These are phyloP conservation scores for Podospora pseudopauciseta DNA, from an alignment of 495 filamentous ascomycete genomes.

Conservation along the genomic window DNA sequence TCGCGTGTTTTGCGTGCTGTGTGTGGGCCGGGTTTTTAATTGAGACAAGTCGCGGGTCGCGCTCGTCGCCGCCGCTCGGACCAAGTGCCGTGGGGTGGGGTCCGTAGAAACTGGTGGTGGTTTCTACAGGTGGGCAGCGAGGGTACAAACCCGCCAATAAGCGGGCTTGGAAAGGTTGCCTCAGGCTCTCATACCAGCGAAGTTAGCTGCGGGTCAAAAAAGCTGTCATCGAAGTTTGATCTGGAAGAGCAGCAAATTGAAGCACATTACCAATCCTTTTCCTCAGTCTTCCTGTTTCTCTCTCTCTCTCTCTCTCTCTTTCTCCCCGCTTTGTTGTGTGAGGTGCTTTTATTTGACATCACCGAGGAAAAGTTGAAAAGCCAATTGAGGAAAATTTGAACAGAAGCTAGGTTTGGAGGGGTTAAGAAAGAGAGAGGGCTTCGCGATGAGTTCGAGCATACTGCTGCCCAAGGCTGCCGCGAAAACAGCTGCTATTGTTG, in stretches of 20 bases:
- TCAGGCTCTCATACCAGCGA: constrained; percentile 21
- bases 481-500: neutral
- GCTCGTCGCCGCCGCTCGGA: neutral
- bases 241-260: neutral
- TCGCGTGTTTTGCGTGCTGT: neutral
- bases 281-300: neutral
- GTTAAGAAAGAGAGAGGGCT: neutral
- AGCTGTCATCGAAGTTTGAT: neutral
- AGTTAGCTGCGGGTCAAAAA: neutral
- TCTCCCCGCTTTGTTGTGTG: neutral
- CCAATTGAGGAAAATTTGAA: no score
- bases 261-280: neutral
- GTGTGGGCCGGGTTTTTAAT: constrained; percentile 5
- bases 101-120: constrained; percentile 22
- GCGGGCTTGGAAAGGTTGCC: constrained; percentile 15
- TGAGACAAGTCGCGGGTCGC: constrained; percentile 28
- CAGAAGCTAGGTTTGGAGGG: neutral
- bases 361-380: neutral
- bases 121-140: constrained; percentile 12
- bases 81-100: constrained; percentile 8
- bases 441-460: neutral
- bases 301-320: neutral
- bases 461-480: neutral
- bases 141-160: constrained; percentile 3
- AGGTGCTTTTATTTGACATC: neutral